Evolutionary conservation across 306 rosid species (phyloP).

Genomic region (Lathyrus sativus): DNA sequence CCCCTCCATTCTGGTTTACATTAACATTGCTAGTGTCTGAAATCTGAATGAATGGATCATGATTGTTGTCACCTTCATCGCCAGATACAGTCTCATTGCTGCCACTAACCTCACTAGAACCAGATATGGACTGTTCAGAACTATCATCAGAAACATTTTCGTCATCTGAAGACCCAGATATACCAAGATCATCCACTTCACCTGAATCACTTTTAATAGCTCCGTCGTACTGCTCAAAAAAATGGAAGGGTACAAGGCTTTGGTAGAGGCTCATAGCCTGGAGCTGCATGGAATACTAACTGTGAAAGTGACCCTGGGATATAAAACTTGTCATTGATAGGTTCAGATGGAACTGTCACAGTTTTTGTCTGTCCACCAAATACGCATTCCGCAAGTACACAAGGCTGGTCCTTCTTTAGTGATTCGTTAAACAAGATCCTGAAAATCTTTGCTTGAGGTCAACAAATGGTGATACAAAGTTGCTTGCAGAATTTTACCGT

Average conservation of each 20-base stretch:
- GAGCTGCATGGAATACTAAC: conserved; percentile 97
- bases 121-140: conserved; percentile 60
- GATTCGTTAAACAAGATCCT: too few relatives aligned
- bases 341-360: conserved; percentile 47
- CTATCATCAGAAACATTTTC: conserved; percentile 70
- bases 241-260: conserved; percentile 72
- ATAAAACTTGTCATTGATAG: conserved; percentile 68
- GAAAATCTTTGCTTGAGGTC: too few relatives aligned
- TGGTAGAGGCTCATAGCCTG: conserved; percentile 97
- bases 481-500: too few relatives aligned
- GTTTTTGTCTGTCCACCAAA: conserved; percentile 57
- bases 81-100: conserved; percentile 53
- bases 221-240: conserved; percentile 42
- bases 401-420: conserved; percentile 48
- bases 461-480: too few relatives aligned
- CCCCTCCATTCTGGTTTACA: conserved; percentile 51
- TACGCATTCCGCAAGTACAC: conserved; percentile 61
- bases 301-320: conserved; percentile 98
- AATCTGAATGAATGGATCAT: conserved; percentile 73
- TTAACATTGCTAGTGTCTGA: conserved; percentile 58
- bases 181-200: conserved; percentile 57
- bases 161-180: conserved; percentile 71
- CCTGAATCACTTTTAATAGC: conserved; percentile 44
- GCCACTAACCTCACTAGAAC: conserved; percentile 57
- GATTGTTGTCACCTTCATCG: conserved; percentile 46